Conservation (phyloP, 73 alveolate genomes). For the Paraurostyla sp. region DNA sequence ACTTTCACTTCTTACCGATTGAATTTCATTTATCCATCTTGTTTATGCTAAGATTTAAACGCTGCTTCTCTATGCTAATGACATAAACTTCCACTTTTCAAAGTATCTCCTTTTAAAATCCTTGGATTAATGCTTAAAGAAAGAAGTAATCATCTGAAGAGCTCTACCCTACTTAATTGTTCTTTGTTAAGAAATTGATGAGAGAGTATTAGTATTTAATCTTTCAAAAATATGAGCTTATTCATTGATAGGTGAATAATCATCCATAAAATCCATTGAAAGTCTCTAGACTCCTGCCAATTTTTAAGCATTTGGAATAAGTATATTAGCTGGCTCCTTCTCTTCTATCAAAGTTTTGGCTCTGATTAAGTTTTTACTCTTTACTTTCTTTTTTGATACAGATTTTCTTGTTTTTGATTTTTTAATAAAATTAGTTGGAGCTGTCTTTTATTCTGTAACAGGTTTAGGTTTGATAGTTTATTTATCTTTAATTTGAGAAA, state of each 20-base stretch:
- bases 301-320: neutral
- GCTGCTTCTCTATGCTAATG: slow-evolving; percentile 1
- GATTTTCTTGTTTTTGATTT: neutral
- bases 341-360: neutral
- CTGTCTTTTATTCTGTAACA: neutral
- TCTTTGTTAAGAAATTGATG: too few species aligned
- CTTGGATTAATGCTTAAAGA: neutral
- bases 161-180: neutral
- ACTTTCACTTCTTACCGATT: neutral
- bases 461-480: too few species aligned
- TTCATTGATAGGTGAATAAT: too few species aligned
- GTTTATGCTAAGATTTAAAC: slow-evolving; percentile 16
- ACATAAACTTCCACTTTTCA: slow-evolving; percentile 8
- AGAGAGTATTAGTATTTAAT: too few species aligned
- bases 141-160: neutral
- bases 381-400: neutral
- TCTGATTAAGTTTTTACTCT: neutral
- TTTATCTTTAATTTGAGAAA: too few species aligned
- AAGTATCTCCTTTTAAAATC: neutral
- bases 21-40: slow-evolving; percentile 26
- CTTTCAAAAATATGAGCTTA: too few species aligned
- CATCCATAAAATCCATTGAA: too few species aligned
- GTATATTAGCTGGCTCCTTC: neutral
- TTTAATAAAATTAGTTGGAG: neutral
- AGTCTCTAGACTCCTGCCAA: too few species aligned